phyloP scores from a whole-genome alignment of 1,284 basidiomycete species.

The Sanghuangporus sanghuang region DNA sequence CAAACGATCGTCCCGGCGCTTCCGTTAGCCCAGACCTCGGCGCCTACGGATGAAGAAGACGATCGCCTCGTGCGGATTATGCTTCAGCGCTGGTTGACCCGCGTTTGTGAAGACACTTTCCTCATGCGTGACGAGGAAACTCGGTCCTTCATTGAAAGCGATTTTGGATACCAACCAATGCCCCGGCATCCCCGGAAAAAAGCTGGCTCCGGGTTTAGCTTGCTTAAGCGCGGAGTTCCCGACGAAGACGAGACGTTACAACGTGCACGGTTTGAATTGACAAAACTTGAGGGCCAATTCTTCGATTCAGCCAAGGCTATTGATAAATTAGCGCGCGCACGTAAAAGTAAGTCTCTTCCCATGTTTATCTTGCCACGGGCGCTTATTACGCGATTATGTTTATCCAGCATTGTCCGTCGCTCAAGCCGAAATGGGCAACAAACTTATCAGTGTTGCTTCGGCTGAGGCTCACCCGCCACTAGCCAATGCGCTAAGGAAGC shows the following conservation, averaged over 20 bases:
- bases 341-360: slow-evolving; percentile 54
- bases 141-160: slow-evolving; percentile 88
- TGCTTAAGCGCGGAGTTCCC: slow-evolving; percentile 68
- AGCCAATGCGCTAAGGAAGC: slow-evolving; percentile 74
- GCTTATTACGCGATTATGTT: not conserved
- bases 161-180: slow-evolving; percentile 88
- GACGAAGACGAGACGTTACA: slow-evolving; percentile 85
- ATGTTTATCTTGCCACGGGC: not conserved
- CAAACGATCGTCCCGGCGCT: slow-evolving; percentile 91
- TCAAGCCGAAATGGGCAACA: slow-evolving; percentile 85
- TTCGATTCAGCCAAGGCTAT: slow-evolving; percentile 85
- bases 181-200: slow-evolving; percentile 65
- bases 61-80: slow-evolving; percentile 89
- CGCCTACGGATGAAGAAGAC: slow-evolving; percentile 93
- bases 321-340: slow-evolving; percentile 74
- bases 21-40: slow-evolving; percentile 87
- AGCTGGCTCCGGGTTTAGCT: slow-evolving; percentile 57
- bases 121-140: slow-evolving; percentile 85
- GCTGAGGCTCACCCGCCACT: slow-evolving; percentile 81
- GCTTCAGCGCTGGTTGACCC: slow-evolving; percentile 87
- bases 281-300: slow-evolving; percentile 85
- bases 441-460: slow-evolving; percentile 81
- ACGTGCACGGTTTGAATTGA: slow-evolving; percentile 83
- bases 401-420: slow-evolving; percentile 64
- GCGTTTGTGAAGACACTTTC: slow-evolving; percentile 86